Base-by-base conservation (phyloP, 331 rosid species). In the Rhamnella rubrinervis region DNA sequence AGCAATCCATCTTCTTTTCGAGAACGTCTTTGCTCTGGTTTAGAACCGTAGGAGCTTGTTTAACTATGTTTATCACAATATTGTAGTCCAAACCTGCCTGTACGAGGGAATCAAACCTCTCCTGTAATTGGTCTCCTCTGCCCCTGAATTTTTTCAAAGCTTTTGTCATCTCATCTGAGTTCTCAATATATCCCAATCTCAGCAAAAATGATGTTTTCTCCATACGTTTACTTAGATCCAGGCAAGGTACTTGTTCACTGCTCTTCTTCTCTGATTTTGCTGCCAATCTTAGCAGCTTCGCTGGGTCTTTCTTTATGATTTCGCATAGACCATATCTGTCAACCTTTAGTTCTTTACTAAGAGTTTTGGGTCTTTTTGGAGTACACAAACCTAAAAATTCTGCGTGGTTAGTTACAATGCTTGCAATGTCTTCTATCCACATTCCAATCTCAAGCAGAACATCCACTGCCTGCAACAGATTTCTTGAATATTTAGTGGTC, bases 21-120 rank as follows among this genome's bases (percentile, higher is more conserved):
- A 86, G 72, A 38, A 81, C 59, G 41, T 47, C 77, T 77, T 76
- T 92, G 49, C 66, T 81, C 78, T 76, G 85, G 85, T 77, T 81
- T 53, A 89, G 89, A 78, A 89, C 74, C 74, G 53, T 65, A 51
- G 96, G 98, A 63, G 82, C 82, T 60, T 71, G 85, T 72, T 75
- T 89, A 56, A 92, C 62, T 65, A 92, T 80, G 61, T 66, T 65
- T 18, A 76, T 47, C 58, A 67, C 95, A 8, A 55, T 77, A 39
- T 84, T 81, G 58, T 64, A 80, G 60, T 92, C 96, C 84, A 92
- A 85, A 72, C 98, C 96, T 70, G 95, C 95, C 57, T 81, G 77
- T 28, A 89, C 92, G 52, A 92, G 74, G 81, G 92, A 87, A 79
- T 89, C 89, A 59, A 92, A 87, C 74, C 97, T 85, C 79, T 92